These are phyloP conservation scores for Baudoinia panamericana DNA, from an alignment of 495 filamentous ascomycete species.

Conservation along the genomic window DNA sequence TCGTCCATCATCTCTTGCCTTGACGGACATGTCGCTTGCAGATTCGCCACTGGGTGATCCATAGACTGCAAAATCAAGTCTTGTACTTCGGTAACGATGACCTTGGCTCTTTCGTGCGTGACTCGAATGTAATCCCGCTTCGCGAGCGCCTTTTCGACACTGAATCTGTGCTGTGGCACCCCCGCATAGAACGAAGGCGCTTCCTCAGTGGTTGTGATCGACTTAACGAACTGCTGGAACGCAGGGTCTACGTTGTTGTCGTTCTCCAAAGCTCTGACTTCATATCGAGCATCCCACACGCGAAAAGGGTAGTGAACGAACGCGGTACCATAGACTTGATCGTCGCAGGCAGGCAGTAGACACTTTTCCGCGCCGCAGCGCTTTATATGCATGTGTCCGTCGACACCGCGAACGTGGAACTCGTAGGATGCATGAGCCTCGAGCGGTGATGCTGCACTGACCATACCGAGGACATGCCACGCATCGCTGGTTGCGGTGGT, in stretches of 20 bases:
- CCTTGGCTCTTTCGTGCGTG: neutral
- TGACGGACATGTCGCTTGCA: neutral
- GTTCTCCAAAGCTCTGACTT: constrained; percentile 14
- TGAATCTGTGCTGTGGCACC: neutral
- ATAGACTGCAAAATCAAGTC: constrained; percentile 24
- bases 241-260: too few species aligned
- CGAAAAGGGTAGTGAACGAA: constrained; percentile 34
- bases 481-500: constrained; percentile 6
- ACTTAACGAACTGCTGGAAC: neutral
- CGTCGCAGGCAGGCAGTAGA: neutral
- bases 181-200: constrained; percentile 4
- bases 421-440: constrained; percentile 2
- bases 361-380: neutral
- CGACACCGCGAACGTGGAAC: constrained; percentile 1
- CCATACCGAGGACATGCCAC: neutral
- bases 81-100: constrained; percentile 34
- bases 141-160: constrained; percentile 3
- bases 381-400: neutral
- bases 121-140: constrained; percentile 4
- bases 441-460: neutral
- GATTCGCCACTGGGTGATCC: neutral
- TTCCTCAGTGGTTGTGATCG: neutral
- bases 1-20: constrained; percentile 25
- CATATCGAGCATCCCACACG: constrained; percentile 36
- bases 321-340: constrained; percentile 20